Evolutionary conservation across 257 asterid species (phyloP), one percentile per base, ranked within the genome.

Genomic region (Lantana camara): DNA sequence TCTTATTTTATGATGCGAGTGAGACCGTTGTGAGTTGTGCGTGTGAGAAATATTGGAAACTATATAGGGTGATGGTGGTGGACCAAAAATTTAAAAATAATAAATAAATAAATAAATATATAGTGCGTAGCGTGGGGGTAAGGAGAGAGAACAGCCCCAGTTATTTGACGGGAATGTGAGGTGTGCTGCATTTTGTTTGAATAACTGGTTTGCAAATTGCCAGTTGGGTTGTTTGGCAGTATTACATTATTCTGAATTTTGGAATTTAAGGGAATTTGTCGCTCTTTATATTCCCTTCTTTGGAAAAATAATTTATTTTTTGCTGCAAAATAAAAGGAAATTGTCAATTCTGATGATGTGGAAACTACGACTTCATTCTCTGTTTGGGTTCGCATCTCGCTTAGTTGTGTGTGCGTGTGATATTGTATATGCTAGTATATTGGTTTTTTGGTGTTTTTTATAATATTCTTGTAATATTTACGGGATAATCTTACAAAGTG

Each of bases 221-320:
- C 79, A 78, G 63, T 9, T 61, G 73, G 66, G 14, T 58, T 41
- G 71, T 70, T 75, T 66, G 80, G 80, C 60, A 5, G 48, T 42
- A 40, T 51, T 22, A n/a, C 13, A 8, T 56, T 16, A 62, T 68
- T 60, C 67, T 22, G 13, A 37, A 54, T 14, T 64, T 71, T 40
- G 11, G 34, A 38, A 10, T 38, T 14, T 15, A 21, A 23, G n/a
- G 7, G 22, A 55, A 66, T 17, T 42, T 54, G 17, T 66, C 72
- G 7, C 7, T 35, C 40, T 65, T 22, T 27, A 12, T 21, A 15
- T 37, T 16, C 34, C 60, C 22, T 35, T 5, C 1, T 68, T 32
- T 40, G 44, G 42, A 54, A 38, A 8, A 19, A 27, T 27, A 27
- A 2, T 27, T 2, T 5, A 27, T 27, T 27, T 5, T 27, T 27